Conservation (phyloP, 441 rosid genomes). For the Jatropha podagrica region DNA sequence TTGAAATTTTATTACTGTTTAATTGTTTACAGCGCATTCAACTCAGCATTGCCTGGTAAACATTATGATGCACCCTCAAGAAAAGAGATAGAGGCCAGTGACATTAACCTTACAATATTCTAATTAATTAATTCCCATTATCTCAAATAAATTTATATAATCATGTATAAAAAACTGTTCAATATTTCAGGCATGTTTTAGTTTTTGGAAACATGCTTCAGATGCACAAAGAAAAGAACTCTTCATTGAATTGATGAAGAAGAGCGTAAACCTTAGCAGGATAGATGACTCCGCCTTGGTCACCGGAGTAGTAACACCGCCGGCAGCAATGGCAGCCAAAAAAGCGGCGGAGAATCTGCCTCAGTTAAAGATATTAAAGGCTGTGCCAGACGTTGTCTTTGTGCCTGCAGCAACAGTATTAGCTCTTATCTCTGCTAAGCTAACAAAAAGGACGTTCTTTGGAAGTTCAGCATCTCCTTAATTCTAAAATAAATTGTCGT, state of each 20-base stretch:
- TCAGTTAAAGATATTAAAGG: constrained; percentile 56
- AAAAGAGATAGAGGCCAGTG: constrained; percentile 48
- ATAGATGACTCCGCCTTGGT: constrained; percentile 58
- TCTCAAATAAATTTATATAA: neutral
- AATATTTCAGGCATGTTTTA: constrained; percentile 40
- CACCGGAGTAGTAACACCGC: constrained; percentile 63
- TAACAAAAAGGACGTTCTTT: constrained; percentile 55
- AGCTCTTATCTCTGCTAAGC: constrained; percentile 66
- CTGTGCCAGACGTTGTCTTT: constrained; percentile 74
- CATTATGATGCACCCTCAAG: constrained; percentile 72
- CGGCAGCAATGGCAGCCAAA: constrained; percentile 89
- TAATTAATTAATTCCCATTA: neutral
- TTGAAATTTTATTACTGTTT: no score
- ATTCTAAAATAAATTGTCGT: neutral
- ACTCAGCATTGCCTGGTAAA: constrained; percentile 81
- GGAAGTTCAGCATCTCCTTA: constrained; percentile 21
- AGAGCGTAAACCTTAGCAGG: constrained; percentile 42
- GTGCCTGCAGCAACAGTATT: constrained; percentile 65
- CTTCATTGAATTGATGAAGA: constrained; percentile 45
- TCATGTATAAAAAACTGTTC: neutral
- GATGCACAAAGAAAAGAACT: constrained; percentile 33
- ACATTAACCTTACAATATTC: neutral
- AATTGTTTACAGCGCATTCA: constrained; percentile 52
- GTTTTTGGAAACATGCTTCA: constrained; percentile 37
- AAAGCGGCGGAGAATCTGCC: constrained; percentile 81